These are phyloP conservation scores for Fusarium haematococcum DNA, from an alignment of 2,329 filamentous ascomycete genomes.

Conservation along the genomic window DNA sequence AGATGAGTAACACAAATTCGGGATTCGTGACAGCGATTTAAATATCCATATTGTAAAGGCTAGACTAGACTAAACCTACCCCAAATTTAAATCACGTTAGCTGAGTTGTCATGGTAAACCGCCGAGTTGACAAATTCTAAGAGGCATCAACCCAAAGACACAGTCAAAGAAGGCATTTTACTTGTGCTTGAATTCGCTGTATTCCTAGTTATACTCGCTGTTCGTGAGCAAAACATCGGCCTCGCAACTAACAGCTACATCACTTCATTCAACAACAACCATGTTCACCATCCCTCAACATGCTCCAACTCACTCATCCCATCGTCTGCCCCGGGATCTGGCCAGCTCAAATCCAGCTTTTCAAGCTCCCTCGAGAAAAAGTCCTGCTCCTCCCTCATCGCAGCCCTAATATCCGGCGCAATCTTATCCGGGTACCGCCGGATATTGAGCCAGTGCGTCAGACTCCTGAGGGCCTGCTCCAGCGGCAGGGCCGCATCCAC, in stretches of 20 bases:
- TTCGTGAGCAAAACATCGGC: not conserved
- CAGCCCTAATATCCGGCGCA: conserved; percentile 66
- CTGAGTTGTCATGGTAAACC: not conserved
- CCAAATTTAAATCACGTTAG: not conserved
- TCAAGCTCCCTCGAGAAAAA: conserved; percentile 85
- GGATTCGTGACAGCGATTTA: too few relatives aligned
- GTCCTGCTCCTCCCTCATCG: conserved; percentile 79
- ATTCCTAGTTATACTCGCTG: conserved; percentile 1
- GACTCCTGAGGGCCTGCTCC: conserved; percentile 87
- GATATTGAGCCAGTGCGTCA: conserved; percentile 96
- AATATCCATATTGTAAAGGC: too few relatives aligned
- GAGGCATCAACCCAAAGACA: not conserved
- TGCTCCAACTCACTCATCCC: conserved; percentile 50
- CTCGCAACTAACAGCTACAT: not conserved
- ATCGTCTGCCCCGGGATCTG: conserved; percentile 53
- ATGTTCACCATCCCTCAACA: conserved; percentile 43
- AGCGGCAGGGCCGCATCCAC: conserved; percentile 93
- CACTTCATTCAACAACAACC: not conserved
- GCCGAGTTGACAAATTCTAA: not conserved
- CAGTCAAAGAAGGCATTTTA: not conserved
- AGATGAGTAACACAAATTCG: not conserved
- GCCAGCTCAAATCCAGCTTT: conserved; percentile 70
- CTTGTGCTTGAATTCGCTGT: not conserved
- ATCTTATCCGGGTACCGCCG: conserved; percentile 84
- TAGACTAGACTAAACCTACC: too few relatives aligned